A percentile compares a stretch with the other conserved stretches of the same genome.
Conservation (phyloP, 2,329 filamentous ascomycete species). For the Cladosporium colombiae region DNA sequence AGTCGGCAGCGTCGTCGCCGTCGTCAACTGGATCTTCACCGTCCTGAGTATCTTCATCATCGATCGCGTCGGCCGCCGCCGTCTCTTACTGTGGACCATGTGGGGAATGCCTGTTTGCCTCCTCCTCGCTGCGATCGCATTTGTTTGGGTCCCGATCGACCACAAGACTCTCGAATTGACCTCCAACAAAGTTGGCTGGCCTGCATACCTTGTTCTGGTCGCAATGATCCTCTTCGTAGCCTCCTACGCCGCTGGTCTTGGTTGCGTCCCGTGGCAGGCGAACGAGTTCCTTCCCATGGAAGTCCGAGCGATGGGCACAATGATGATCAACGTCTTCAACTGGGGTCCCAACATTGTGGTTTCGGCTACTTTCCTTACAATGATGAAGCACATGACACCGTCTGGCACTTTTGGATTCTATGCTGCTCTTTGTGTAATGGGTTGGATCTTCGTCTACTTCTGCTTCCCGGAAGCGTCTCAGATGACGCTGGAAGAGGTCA, state of each 20-base stretch:
- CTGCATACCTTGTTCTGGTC: constrained; percentile 61
- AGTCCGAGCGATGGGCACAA: constrained; percentile 72
- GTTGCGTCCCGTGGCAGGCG: constrained; percentile 96
- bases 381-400: constrained; percentile 76
- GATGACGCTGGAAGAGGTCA: constrained; percentile 15
- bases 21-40: constrained; percentile 80
- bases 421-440: constrained; percentile 65
- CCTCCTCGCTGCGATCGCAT: constrained; percentile 69
- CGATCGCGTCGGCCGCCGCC: constrained; percentile 73
- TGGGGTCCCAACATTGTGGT: constrained; percentile 87
- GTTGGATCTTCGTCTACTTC: constrained; percentile 53
- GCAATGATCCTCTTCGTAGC: constrained; percentile 84
- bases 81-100: constrained; percentile 73
- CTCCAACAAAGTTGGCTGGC: constrained; percentile 43
- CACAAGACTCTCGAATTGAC: constrained; percentile 26
- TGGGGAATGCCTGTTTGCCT: constrained; percentile 76
- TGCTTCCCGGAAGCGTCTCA: constrained; percentile 55
- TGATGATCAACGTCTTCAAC: constrained; percentile 75
- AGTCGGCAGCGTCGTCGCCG: constrained; percentile 74
- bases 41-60: constrained; percentile 71
- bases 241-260: constrained; percentile 81
- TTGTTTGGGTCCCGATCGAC: constrained; percentile 60
- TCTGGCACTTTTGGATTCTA: constrained; percentile 82
- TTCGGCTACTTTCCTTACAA: constrained; percentile 81
- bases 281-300: constrained; percentile 78